These are phyloP conservation scores for Hanseniaspora lachancei DNA, from an alignment of 805 yeast species.

Conservation along the genomic window DNA sequence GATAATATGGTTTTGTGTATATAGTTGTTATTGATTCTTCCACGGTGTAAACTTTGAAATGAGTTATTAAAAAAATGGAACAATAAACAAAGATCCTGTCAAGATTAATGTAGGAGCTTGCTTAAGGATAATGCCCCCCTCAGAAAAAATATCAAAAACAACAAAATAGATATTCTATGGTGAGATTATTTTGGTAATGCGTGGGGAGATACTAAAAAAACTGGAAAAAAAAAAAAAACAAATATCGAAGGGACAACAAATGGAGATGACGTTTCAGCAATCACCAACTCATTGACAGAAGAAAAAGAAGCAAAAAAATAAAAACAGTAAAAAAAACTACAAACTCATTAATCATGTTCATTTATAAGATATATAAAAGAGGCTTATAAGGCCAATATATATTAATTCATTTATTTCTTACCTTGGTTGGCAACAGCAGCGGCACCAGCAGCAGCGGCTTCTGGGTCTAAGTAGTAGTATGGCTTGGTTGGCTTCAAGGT, in stretches of 20 bases:
- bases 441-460: constrained; percentile 99
- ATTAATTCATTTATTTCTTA: constrained; percentile 37
- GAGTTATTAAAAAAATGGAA: not conserved
- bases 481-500: constrained; percentile 76
- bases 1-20: not conserved
- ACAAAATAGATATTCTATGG: too few species aligned
- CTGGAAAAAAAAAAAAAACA: too few species aligned
- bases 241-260: not conserved
- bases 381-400: too few species aligned
- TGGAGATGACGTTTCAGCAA: too few species aligned
- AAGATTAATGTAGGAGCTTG: too few species aligned
- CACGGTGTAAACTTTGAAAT: not conserved
- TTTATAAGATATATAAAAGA: not conserved
- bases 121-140: too few species aligned
- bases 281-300: too few species aligned
- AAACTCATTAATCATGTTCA: not conserved
- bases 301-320: too few species aligned
- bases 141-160: too few species aligned
- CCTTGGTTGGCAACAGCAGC: constrained; percentile 99
- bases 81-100: not conserved
- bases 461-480: constrained; percentile 95
- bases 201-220: too few species aligned
- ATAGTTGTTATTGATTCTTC: not conserved
- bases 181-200: too few species aligned
- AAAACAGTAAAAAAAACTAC: not conserved